Evolutionary conservation across 2,329 filamentous ascomycete species (phyloP).

Genomic region (Paraphoma chrysanthemicola): DNA sequence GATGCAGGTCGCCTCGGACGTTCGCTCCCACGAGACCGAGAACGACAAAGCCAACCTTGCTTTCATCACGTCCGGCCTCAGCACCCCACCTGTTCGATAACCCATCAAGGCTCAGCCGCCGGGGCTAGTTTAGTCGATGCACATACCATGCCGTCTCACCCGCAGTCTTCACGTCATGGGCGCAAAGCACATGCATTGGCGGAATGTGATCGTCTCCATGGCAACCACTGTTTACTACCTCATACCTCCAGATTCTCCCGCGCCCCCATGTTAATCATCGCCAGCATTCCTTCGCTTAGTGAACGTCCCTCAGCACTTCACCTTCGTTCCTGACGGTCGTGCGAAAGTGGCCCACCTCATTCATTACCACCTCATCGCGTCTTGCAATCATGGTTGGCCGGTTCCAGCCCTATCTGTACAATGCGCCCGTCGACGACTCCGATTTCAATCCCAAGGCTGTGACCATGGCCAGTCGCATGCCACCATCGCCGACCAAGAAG

Average conservation of each 20-base stretch:
- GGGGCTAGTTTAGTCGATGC: conserved; percentile 12
- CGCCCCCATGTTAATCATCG: conserved; percentile 37
- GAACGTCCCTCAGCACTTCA: conserved; percentile 28
- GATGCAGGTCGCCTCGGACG: conserved; percentile 5
- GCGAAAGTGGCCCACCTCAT: conserved; percentile 30
- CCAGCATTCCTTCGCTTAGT: conserved; percentile 46
- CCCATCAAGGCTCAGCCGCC: conserved; percentile 8
- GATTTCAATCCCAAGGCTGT: conserved; percentile 88
- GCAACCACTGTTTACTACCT: conserved; percentile 41
- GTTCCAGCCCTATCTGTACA: conserved; percentile 76
- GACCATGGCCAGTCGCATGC: conserved; percentile 78
- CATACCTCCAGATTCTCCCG: conserved; percentile 31
- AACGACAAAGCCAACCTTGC: conserved; percentile 1
- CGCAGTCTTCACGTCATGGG: conserved; percentile 25
- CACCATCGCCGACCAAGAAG: conserved; percentile 63
- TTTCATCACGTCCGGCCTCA: background rate
- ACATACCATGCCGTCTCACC: conserved; percentile 14
- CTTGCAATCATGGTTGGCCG: conserved; percentile 49
- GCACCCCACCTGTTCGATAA: conserved; percentile 19
- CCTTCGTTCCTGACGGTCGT: conserved; percentile 34
- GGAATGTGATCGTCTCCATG: conserved; percentile 37
- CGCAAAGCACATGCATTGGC: conserved; percentile 14
- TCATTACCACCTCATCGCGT: conserved; percentile 30
- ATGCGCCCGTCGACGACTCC: conserved; percentile 55
- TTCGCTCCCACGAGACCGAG: background rate